These are phyloP conservation scores for Penicillium sp. DNA, from an alignment of 2,329 filamentous ascomycete genomes.

Conservation along the genomic window DNA sequence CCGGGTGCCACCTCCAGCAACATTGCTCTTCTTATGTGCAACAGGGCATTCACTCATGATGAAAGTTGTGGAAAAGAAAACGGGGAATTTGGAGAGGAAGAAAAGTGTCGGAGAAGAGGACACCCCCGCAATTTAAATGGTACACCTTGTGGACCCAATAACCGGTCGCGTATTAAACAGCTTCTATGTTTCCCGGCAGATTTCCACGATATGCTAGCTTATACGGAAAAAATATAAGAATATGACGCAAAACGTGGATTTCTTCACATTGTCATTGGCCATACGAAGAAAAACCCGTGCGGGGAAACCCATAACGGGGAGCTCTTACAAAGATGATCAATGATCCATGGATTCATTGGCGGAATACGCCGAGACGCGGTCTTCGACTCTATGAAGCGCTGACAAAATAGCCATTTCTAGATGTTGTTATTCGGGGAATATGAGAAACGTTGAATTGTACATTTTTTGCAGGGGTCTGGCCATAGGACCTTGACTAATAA, in stretches of 20 bases:
- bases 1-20: constrained; percentile 60
- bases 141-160: constrained; percentile 1
- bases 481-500: neutral
- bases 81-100: neutral
- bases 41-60: constrained; percentile 33
- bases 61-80: neutral
- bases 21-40: constrained; percentile 31
- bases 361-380: constrained; percentile 2
- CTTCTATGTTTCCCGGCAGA: neutral
- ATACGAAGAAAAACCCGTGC: neutral
- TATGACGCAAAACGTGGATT: neutral
- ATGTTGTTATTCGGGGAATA: neutral
- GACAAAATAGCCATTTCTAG: constrained; percentile 9
- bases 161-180: constrained; percentile 4
- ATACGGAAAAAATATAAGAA: neutral
- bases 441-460: neutral
- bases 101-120: neutral
- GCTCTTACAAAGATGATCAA: neutral
- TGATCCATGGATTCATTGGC: constrained; percentile 1
- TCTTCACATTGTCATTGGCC: constrained; percentile 1
- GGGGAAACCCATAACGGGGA: constrained; percentile 1
- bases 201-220: neutral
- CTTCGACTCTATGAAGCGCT: neutral
- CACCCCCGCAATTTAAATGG: constrained; percentile 11
- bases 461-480: neutral